Percentiles rank a stretch among this genome's conserved stretches.
Evolutionary conservation across 805 yeast genomes (phyloP).

Genomic region (Candida oleophila): DNA sequence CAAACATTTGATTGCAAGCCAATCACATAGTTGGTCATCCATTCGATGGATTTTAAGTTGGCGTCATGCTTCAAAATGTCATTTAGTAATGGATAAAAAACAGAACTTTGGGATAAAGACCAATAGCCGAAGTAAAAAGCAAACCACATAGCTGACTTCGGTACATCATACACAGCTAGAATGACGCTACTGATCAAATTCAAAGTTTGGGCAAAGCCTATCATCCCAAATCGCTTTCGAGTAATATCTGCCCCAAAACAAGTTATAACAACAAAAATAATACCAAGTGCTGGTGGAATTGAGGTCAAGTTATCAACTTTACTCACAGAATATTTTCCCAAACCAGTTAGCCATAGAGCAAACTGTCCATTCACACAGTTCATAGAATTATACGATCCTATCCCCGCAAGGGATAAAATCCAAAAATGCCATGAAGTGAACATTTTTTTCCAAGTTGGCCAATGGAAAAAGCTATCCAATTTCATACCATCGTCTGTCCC

Average conservation of each 20-base stretch:
- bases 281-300: conserved; percentile 59
- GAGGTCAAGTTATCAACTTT: conserved; percentile 51
- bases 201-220: conserved; percentile 17
- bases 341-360: conserved; percentile 27
- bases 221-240: conserved; percentile 19
- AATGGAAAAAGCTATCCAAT: conserved; percentile 21
- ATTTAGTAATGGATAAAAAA: conserved; percentile 18
- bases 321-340: conserved; percentile 39
- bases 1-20: conserved; percentile 31
- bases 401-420: conserved; percentile 21
- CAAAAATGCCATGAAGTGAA: conserved; percentile 33
- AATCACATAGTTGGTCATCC: conserved; percentile 16
- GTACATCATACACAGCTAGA: conserved; percentile 19
- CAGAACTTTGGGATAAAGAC: conserved; percentile 21
- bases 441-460: conserved; percentile 24
- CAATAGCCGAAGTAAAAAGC: conserved; percentile 18
- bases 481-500: conserved; percentile 17
- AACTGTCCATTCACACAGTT: conserved; percentile 29
- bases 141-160: conserved; percentile 20
- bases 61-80: conserved; percentile 20
- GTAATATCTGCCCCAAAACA: conserved; percentile 54
- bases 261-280: conserved; percentile 45
- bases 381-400: conserved; percentile 30
- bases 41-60: conserved; percentile 20
- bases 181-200: conserved; percentile 17